Conservation (phyloP, 306 rosid genomes). For the Quercus ilex region DNA sequence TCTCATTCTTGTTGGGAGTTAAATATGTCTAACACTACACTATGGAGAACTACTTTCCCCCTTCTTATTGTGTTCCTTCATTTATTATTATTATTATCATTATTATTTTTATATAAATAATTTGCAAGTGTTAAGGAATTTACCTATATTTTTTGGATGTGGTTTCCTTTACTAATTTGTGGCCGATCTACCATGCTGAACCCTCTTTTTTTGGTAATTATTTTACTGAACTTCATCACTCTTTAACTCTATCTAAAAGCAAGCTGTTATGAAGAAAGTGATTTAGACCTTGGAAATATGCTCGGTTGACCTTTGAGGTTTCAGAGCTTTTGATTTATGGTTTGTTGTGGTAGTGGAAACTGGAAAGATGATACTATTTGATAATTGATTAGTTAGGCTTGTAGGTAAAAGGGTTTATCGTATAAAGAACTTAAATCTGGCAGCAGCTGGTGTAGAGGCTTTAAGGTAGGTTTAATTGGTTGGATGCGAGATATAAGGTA, state of each 20-base stretch:
- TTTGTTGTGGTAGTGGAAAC: background rate
- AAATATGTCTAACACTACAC: background rate
- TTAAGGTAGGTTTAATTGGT: too few relatives aligned
- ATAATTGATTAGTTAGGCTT: background rate
- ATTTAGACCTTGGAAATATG: background rate
- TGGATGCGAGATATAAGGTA: background rate
- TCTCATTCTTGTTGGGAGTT: background rate
- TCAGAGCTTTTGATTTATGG: background rate
- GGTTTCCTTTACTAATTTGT: background rate
- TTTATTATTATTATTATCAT: background rate
- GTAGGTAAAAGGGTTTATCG: background rate
- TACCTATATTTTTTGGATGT: background rate
- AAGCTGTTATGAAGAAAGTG: background rate
- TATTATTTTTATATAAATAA: background rate
- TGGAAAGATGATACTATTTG: background rate
- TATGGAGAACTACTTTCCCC: background rate
- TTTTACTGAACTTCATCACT: background rate
- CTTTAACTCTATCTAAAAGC: background rate
- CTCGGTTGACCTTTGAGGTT: background rate
- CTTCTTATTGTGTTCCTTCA: background rate
- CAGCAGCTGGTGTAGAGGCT: background rate
- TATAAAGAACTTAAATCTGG: background rate
- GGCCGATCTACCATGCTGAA: background rate
- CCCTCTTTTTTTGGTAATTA: background rate
- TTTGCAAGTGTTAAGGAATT: background rate